Percentiles rank a stretch among this genome's conserved stretches.
These are phyloP conservation scores for Pythium chondricola DNA, from an alignment of 352 stramenopile species.

Conservation along the genomic window DNA sequence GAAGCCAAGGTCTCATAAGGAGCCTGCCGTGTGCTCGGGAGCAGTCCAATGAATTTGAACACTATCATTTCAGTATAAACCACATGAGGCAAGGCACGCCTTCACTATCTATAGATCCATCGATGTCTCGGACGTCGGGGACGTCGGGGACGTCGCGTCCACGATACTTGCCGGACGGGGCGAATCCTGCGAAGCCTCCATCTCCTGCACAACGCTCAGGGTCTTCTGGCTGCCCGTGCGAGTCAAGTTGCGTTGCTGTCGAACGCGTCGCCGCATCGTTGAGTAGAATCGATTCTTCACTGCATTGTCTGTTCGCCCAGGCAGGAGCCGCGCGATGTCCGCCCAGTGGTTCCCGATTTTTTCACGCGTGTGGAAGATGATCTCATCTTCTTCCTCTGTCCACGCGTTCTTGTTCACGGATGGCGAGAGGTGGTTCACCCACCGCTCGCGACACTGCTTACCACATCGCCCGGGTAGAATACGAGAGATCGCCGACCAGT, in stretches of 20 bases:
- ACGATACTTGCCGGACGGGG: slow-evolving; percentile 7
- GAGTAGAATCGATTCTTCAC: slow-evolving; percentile 96
- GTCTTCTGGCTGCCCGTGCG: background rate
- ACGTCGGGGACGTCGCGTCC: background rate
- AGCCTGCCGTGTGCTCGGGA: too few relatives aligned
- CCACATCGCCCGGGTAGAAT: slow-evolving; percentile 91
- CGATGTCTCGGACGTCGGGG: slow-evolving; percentile 5
- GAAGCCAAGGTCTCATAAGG: too few relatives aligned
- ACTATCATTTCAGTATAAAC: too few relatives aligned
- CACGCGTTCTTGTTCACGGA: slow-evolving; percentile 93
- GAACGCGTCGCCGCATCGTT: slow-evolving; percentile 59
- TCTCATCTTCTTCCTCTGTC: slow-evolving; percentile 89
- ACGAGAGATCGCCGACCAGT: slow-evolving; percentile 92
- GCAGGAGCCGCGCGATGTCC: slow-evolving; percentile 94
- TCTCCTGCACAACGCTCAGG: background rate
- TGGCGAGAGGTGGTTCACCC: slow-evolving; percentile 95
- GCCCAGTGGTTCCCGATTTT: slow-evolving; percentile 95
- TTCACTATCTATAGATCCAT: too few relatives aligned
- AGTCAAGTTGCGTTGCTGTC: slow-evolving; percentile 38
- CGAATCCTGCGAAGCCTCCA: slow-evolving; percentile 5
- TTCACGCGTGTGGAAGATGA: slow-evolving; percentile 73
- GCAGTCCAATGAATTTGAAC: too few relatives aligned
- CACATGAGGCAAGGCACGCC: too few relatives aligned
- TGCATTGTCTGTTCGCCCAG: slow-evolving; percentile 93
- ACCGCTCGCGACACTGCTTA: slow-evolving; percentile 96